Evolutionary conservation across 768 basidiomycete genomes (phyloP).

Genomic region (Lentinula lateritia): DNA sequence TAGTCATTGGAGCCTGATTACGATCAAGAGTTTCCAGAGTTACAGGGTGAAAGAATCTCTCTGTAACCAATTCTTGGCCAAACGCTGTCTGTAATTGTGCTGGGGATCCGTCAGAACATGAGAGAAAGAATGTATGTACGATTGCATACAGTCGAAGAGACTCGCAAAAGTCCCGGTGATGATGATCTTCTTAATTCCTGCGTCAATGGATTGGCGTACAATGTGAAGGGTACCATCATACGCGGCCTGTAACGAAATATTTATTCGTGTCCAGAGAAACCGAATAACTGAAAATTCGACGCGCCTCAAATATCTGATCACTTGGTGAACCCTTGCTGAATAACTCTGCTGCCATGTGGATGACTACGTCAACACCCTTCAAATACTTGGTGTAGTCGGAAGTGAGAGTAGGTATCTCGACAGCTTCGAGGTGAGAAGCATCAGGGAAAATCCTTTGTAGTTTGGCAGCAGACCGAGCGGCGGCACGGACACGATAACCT

Average conservation of each 20-base stretch:
- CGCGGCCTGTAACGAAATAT: constrained; percentile 13
- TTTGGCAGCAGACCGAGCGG: not conserved
- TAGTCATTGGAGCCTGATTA: not conserved
- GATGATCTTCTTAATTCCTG: constrained; percentile 17
- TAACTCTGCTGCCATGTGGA: constrained; percentile 9
- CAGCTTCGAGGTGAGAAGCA: constrained; percentile 4
- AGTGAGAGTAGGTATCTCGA: constrained; percentile 4
- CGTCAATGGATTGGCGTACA: constrained; percentile 16
- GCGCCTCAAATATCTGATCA: constrained; percentile 5
- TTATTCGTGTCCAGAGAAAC: not conserved
- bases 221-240: constrained; percentile 21
- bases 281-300: not conserved
- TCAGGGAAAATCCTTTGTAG: constrained; percentile 2
- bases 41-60: not conserved
- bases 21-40: constrained; percentile 11
- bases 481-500: constrained; percentile 9
- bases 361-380: constrained; percentile 8
- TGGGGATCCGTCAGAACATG: not conserved
- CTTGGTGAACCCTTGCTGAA: constrained; percentile 3
- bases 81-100: not conserved
- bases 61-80: constrained; percentile 1
- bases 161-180: constrained; percentile 16
- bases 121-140: not conserved
- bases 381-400: not conserved
- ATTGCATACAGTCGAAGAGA: constrained; percentile 9